Conservation (phyloP, 768 basidiomycete species). For the Amanita inopinata region DNA sequence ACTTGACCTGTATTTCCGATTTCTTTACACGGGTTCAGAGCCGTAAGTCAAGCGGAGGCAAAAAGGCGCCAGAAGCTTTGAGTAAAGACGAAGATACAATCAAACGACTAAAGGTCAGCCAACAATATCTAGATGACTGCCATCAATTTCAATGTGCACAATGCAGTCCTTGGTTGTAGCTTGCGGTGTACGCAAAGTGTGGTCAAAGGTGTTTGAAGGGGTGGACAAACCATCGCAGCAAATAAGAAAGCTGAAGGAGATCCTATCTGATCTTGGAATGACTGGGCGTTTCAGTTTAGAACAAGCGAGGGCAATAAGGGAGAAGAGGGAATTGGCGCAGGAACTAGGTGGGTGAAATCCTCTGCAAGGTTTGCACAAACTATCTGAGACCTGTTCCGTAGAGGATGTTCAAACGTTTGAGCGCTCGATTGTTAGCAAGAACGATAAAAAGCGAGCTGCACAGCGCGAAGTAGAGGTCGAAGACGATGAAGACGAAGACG, state of each 20-base stretch:
- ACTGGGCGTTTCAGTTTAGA: slow-evolving; percentile 66
- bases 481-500: slow-evolving; percentile 23
- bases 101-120: slow-evolving; percentile 58
- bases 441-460: slow-evolving; percentile 18
- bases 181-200: slow-evolving; percentile 70
- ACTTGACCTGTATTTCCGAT: slow-evolving; percentile 10
- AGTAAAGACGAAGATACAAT: slow-evolving; percentile 66
- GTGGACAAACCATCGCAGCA: slow-evolving; percentile 49
- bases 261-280: slow-evolving; percentile 73
- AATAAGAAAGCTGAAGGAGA: slow-evolving; percentile 52
- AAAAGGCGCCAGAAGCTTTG: slow-evolving; percentile 22
- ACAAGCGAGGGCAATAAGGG: slow-evolving; percentile 69
- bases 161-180: slow-evolving; percentile 57
- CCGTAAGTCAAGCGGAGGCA: slow-evolving; percentile 21
- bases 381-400: slow-evolving; percentile 18
- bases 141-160: background rate
- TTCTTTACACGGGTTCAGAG: slow-evolving; percentile 10
- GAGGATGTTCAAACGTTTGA: slow-evolving; percentile 74
- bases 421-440: slow-evolving; percentile 29
- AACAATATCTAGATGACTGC: background rate
- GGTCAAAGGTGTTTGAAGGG: slow-evolving; percentile 65
- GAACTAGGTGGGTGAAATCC: slow-evolving; percentile 53
- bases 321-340: slow-evolving; percentile 63
- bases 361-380: background rate
- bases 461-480: slow-evolving; percentile 20